Base-by-base conservation (phyloP, 2,329 filamentous ascomycete species). In the Claviceps pazoutovae region DNA sequence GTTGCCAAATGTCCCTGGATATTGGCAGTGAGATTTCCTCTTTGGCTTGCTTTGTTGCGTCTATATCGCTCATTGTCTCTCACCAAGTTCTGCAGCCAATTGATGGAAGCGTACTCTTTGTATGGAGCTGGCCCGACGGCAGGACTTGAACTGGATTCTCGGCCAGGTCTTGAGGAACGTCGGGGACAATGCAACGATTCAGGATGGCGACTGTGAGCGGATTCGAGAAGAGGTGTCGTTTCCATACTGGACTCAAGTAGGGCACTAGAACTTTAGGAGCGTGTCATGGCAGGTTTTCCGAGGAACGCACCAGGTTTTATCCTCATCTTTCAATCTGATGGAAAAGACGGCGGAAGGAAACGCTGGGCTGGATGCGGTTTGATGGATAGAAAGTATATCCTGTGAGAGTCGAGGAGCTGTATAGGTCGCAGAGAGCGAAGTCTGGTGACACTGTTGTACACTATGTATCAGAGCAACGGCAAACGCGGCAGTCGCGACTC, bases 81-180 rank as follows among this genome's bases (percentile, higher is more conserved):
- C 61, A 79, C 74, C 52, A 82, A 61, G 57, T 79, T 76, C 60
- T 79, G 78, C 9, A 82, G 66, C 77, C 77, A 82, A 61, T 82
- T 78, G 53, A 81, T 80, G 1, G 77, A 79, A 7, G 74, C 76
- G 56, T 82, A 82, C 56, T 80, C 74, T 58, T 79, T 80, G 59
- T 82, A 82, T 0, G 76, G 73, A 19, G 80, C 47, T 21, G 47
- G 14, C 2, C 23, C 38, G 5, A 8, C 11, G 6, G 8, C 23
- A 34, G 14, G 23, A 34, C 21, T 42, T n/a, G 4, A 13, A 34
- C 4, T 9, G n/a, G 23, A 30, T 34, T 17, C 38, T n/a, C n/a
- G 37, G 6, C 13, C 21, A 17, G 6, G 4, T 9, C 30, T 42
- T 8, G 38, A 19, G 47, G 34, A 14, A 8, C 6, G 5, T 34